These are phyloP conservation scores for Raphidocelis subcapitata DNA, from an alignment of 139 green algal genomes.

Conservation along the genomic window DNA sequence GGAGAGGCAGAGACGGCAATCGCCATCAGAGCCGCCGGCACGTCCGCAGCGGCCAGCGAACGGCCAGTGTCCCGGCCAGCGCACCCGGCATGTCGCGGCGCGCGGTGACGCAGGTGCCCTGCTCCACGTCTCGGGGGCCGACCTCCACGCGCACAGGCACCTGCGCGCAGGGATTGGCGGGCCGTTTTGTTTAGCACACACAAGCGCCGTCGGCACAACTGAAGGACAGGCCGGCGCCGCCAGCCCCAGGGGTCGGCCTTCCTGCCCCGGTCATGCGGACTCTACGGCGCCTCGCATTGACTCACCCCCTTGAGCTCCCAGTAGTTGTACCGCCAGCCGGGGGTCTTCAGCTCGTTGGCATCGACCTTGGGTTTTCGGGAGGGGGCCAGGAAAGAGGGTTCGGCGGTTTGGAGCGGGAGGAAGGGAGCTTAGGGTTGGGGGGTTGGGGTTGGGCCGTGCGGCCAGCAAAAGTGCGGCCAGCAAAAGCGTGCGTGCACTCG, in stretches of 20 bases:
- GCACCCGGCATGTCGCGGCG: slow-evolving; percentile 73
- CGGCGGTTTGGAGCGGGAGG: not conserved
- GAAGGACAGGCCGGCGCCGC: too few relatives aligned
- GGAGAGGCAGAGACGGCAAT: not conserved
- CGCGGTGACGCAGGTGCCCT: slow-evolving; percentile 74
- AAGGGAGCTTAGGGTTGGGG: not conserved
- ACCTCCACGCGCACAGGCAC: slow-evolving; percentile 85
- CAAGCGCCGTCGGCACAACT: too few relatives aligned
- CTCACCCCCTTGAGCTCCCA: slow-evolving; percentile 93
- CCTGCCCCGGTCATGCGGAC: too few relatives aligned
- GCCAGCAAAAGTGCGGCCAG: not conserved
- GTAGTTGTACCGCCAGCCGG: slow-evolving; percentile 97
- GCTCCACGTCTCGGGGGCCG: slow-evolving; percentile 85
- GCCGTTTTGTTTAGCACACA: too few relatives aligned
- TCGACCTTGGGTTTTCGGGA: slow-evolving; percentile 62
- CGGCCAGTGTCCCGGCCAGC: too few relatives aligned
- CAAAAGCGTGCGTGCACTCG: not conserved
- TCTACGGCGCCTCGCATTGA: too few relatives aligned
- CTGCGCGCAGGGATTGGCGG: too few relatives aligned
- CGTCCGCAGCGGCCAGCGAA: too few relatives aligned
- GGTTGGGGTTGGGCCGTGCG: not conserved
- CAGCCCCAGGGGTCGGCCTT: too few relatives aligned
- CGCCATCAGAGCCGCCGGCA: too few relatives aligned
- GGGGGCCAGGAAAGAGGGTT: not conserved
- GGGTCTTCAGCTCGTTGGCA: slow-evolving; percentile 65